These are phyloP conservation scores for Nitzschia sp. DNA, from an alignment of 108 stramenopile genomes.

Conservation along the genomic window DNA sequence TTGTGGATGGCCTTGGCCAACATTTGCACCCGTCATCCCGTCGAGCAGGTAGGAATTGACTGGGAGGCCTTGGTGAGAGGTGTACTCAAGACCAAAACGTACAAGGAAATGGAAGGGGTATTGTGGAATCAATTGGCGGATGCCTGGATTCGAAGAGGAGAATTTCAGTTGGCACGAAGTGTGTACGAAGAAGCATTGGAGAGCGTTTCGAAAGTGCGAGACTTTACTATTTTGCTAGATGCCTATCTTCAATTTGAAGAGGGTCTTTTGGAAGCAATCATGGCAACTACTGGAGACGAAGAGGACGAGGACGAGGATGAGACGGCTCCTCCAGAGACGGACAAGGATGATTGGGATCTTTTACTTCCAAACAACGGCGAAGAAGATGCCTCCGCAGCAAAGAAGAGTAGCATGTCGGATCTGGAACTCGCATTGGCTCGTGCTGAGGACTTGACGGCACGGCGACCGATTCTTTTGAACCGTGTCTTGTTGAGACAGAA, in stretches of 20 bases:
- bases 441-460: conserved; percentile 91
- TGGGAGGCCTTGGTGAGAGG: conserved; percentile 87
- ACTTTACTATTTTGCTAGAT: conserved; percentile 96
- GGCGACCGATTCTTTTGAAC: conserved; percentile 92
- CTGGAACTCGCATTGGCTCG: conserved; percentile 92
- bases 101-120: conserved; percentile 89
- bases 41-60: conserved; percentile 71
- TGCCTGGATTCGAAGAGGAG: conserved; percentile 92
- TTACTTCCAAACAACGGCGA: conserved; percentile 39
- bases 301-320: conserved; percentile 51
- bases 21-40: conserved; percentile 87
- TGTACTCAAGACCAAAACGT: conserved; percentile 23
- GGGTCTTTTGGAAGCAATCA: conserved; percentile 89
- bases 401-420: conserved; percentile 56
- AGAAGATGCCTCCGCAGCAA: background rate
- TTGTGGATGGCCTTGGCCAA: conserved; percentile 95
- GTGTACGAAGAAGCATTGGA: conserved; percentile 96
- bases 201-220: conserved; percentile 88
- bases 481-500: conserved; percentile 95
- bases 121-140: conserved; percentile 96
- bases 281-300: conserved; percentile 71
- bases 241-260: conserved; percentile 97
- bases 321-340: conserved; percentile 27
- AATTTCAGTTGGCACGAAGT: conserved; percentile 93
- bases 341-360: conserved; percentile 66